These are phyloP conservation scores for Magnusiomyces fungicola DNA, from an alignment of 1,139 yeast species.

Conservation along the genomic window DNA sequence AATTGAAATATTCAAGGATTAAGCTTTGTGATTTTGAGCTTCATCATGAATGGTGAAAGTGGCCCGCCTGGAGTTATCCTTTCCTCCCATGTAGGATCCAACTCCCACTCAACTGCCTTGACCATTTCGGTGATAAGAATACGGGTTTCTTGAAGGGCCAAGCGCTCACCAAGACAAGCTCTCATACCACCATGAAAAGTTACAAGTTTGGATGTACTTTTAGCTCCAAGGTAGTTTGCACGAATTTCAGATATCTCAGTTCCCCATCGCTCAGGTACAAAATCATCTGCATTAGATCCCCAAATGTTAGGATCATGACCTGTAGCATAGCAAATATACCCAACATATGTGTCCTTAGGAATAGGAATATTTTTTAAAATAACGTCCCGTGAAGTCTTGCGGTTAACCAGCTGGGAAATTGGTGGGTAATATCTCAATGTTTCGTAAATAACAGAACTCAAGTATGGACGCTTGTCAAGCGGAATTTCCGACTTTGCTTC, in stretches of 20 bases:
- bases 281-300: constrained; percentile 44
- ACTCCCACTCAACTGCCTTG: constrained; percentile 31
- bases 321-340: constrained; percentile 51
- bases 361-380: constrained; percentile 30
- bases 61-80: constrained; percentile 40
- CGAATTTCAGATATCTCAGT: constrained; percentile 25
- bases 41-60: constrained; percentile 13
- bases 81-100: constrained; percentile 45
- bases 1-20: too few relatives aligned
- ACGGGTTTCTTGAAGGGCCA: constrained; percentile 45
- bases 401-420: constrained; percentile 49
- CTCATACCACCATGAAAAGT: constrained; percentile 57
- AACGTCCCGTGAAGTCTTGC: constrained; percentile 36
- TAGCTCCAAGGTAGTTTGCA: constrained; percentile 38
- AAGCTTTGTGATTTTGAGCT: constrained; percentile 8
- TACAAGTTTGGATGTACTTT: constrained; percentile 41
- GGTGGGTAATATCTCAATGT: constrained; percentile 52
- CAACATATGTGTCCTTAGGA: constrained; percentile 50
- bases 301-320: constrained; percentile 46
- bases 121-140: constrained; percentile 37
- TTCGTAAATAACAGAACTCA: constrained; percentile 43
- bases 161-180: constrained; percentile 56
- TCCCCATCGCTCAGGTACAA: constrained; percentile 57
- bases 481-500: constrained; percentile 9
- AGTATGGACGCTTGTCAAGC: constrained; percentile 24